Percentiles rank a stretch among this genome's conserved stretches.
phyloP scores from a whole-genome alignment of 177 flowering plant genomes.

The Vitis hybrid region DNA sequence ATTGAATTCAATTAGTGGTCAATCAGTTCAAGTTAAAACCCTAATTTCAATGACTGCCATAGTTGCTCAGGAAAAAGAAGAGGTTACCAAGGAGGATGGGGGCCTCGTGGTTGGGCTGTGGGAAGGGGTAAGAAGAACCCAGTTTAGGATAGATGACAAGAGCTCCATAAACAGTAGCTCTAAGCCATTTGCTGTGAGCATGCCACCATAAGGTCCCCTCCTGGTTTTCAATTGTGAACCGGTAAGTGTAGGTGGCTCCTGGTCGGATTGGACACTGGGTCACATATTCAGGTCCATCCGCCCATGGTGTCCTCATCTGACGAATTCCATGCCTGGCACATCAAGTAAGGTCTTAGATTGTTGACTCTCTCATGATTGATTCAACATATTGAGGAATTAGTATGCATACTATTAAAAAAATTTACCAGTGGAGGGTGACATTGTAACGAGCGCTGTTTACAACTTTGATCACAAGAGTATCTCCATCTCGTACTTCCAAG shows the following conservation, averaged over 20 bases:
- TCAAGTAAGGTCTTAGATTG: neutral
- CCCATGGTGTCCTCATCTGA: conserved; percentile 78
- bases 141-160: conserved; percentile 61
- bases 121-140: conserved; percentile 57
- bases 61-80: neutral
- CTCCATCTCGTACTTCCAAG: conserved; percentile 59
- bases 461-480: conserved; percentile 53
- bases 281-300: conserved; percentile 71
- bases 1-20: too few species aligned
- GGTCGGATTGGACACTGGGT: conserved; percentile 84
- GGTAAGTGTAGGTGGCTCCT: conserved; percentile 64
- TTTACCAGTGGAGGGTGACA: conserved; percentile 68
- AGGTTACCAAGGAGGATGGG: conserved; percentile 69
- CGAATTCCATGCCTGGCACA: conserved; percentile 63
- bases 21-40: too few species aligned
- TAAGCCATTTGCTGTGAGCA: conserved; percentile 72
- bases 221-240: conserved; percentile 66
- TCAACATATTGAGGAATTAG: too few species aligned
- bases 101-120: conserved; percentile 48
- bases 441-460: conserved; percentile 56
- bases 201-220: conserved; percentile 94
- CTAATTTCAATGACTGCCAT: too few species aligned
- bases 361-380: neutral
- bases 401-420: neutral
- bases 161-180: conserved; percentile 86